Evolutionary conservation across 129 eudicot genomes (phyloP).

Genomic region (Pittosporum tobira): DNA sequence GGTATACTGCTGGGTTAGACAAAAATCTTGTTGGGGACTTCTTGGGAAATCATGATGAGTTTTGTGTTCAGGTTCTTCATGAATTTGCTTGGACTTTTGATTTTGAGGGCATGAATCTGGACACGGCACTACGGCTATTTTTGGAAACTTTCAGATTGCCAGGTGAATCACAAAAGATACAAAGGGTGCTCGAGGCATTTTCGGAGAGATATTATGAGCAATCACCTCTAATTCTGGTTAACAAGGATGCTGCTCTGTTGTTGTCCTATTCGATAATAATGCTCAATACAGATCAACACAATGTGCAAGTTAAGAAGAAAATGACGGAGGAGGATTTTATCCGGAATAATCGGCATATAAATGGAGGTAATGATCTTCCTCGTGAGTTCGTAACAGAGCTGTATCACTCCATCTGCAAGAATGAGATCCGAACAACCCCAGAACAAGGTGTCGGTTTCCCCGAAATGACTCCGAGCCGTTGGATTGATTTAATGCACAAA

Average conservation of each 20-base stretch:
- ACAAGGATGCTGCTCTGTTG: conserved; percentile 82
- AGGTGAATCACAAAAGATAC: conserved; percentile 92
- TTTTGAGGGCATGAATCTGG: conserved; percentile 88
- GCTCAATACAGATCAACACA: conserved; percentile 86
- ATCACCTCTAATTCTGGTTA: conserved; percentile 64
- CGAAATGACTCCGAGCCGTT: conserved; percentile 79
- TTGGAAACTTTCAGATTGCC: conserved; percentile 82
- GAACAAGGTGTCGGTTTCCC: conserved; percentile 78
- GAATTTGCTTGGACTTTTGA: conserved; percentile 87
- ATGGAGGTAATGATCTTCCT: conserved; percentile 86
- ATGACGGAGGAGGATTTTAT: conserved; percentile 96
- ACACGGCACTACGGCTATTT: conserved; percentile 72
- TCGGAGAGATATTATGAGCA: conserved; percentile 90
- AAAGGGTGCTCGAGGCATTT: conserved; percentile 90
- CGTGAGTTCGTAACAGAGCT: conserved; percentile 69
- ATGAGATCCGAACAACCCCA: conserved; percentile 81
- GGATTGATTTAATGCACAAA: conserved; percentile 79
- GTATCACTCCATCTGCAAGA: conserved; percentile 69
- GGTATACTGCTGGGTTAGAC: conserved; percentile 89
- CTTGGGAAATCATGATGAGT: conserved; percentile 85
- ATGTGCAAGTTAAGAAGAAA: conserved; percentile 77
- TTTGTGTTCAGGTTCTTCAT: conserved; percentile 84
- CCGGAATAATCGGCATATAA: conserved; percentile 68
- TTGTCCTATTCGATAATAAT: conserved; percentile 73
- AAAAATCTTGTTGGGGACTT: conserved; percentile 93